These are phyloP conservation scores for Tulasnella sp. DNA, from an alignment of 768 basidiomycete species.

Conservation along the genomic window DNA sequence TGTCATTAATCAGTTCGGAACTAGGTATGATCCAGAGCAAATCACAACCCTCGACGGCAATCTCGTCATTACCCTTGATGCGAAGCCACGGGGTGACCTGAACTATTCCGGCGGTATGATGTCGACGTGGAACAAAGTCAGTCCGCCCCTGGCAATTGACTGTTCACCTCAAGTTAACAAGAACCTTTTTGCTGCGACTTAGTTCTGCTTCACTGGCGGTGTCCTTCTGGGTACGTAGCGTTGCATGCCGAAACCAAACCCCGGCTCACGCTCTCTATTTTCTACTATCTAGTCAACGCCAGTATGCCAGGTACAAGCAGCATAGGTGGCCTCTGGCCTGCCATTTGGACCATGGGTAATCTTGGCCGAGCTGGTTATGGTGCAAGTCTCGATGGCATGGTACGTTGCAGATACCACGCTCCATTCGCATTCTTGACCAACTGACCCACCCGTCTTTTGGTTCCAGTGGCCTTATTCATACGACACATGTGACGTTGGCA, in stretches of 20 bases:
- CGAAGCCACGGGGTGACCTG: constrained; percentile 61
- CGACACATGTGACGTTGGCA: constrained; percentile 85
- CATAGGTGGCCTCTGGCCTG: constrained; percentile 25
- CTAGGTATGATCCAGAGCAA: constrained; percentile 79
- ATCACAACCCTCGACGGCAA: constrained; percentile 65
- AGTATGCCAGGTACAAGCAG: constrained; percentile 8
- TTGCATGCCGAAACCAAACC: constrained; percentile 35
- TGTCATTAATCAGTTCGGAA: constrained; percentile 50
- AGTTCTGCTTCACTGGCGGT: constrained; percentile 86
- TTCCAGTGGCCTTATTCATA: constrained; percentile 36
- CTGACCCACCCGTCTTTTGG: not conserved
- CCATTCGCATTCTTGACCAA: constrained; percentile 43
- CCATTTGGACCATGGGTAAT: constrained; percentile 59
- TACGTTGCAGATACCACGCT: constrained; percentile 52
- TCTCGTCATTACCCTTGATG: constrained; percentile 64
- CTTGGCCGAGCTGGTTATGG: constrained; percentile 86
- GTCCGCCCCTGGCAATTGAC: constrained; percentile 27
- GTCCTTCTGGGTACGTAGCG: constrained; percentile 39
- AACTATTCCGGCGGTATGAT: constrained; percentile 52
- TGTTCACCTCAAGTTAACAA: not conserved
- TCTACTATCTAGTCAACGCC: constrained; percentile 21
- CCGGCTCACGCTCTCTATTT: not conserved
- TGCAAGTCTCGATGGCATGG: constrained; percentile 72
- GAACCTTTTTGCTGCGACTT: not conserved
- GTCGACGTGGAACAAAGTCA: constrained; percentile 73